Evolutionary conservation across 192 early-diverging fungal genomes (phyloP).

Genomic region (Backusella circina): DNA sequence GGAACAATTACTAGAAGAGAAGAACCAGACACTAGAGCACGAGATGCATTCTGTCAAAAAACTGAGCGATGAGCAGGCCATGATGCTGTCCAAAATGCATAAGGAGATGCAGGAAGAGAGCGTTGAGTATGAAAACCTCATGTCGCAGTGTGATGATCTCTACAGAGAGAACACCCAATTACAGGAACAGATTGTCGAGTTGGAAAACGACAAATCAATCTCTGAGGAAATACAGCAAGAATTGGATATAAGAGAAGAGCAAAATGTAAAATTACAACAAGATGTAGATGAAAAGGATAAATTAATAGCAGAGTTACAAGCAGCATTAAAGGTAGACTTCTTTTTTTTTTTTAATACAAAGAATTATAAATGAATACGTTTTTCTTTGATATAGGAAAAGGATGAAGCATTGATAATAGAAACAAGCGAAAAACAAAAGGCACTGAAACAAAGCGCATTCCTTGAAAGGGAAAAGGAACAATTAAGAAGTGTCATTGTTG

Average conservation of each 20-base stretch:
- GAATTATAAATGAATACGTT: not conserved
- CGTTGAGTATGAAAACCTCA: not conserved
- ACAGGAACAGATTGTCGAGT: not conserved
- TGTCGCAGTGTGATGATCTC: constrained; percentile 1
- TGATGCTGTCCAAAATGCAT: constrained; percentile 7
- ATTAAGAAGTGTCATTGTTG: not conserved
- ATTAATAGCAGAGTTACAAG: not conserved
- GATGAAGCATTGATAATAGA: not conserved
- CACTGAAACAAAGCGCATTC: not conserved
- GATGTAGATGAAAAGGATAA: not conserved
- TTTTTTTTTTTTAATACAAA: not conserved
- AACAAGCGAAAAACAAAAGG: not conserved
- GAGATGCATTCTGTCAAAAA: not conserved
- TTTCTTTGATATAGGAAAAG: not conserved
- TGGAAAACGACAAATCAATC: not conserved
- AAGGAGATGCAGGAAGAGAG: constrained; percentile 1
- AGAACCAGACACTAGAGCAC: not conserved
- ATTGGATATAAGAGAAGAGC: not conserved
- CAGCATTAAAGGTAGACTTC: not conserved
- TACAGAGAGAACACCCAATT: constrained; percentile 2
- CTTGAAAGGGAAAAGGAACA: not conserved
- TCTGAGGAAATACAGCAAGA: constrained; percentile 4
- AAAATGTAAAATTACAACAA: not conserved
- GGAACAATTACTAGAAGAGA: not conserved
- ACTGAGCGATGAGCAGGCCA: not conserved